A percentile compares a stretch with the other conserved stretches of the same genome.
phyloP scores from a whole-genome alignment of 106 monocot species.

The Phalaenopsis equestris region DNA sequence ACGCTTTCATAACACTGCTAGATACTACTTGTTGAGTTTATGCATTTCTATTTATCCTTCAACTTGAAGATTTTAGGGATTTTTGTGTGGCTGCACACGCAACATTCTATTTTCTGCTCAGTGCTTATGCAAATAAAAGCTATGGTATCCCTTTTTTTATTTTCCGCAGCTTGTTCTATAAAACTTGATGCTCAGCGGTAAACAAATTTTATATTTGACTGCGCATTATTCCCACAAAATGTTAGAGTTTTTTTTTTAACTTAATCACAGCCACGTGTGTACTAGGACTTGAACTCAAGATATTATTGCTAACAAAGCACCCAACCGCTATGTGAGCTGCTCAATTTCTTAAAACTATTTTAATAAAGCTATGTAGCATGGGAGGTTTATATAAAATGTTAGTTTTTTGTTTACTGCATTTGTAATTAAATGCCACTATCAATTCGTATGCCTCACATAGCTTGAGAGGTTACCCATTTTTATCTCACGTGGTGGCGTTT shows the following conservation, averaged over 20 bases:
- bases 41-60: background rate
- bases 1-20: no score
- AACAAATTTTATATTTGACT: background rate
- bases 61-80: background rate
- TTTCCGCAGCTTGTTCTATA: background rate
- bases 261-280: no score
- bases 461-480: background rate
- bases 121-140: background rate
- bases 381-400: no score
- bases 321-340: no score
- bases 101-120: background rate
- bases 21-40: background rate
- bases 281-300: no score
- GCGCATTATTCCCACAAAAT: background rate
- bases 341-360: no score
- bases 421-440: background rate
- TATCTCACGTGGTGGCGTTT: background rate
- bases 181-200: background rate
- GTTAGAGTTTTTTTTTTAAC: background rate
- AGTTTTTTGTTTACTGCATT: background rate
- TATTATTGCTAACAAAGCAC: no score
- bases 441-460: background rate
- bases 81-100: background rate
- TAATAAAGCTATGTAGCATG: no score
- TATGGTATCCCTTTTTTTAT: background rate